phyloP scores from a whole-genome alignment of 208 protist genomes.

The Trypanosoma mega region DNA sequence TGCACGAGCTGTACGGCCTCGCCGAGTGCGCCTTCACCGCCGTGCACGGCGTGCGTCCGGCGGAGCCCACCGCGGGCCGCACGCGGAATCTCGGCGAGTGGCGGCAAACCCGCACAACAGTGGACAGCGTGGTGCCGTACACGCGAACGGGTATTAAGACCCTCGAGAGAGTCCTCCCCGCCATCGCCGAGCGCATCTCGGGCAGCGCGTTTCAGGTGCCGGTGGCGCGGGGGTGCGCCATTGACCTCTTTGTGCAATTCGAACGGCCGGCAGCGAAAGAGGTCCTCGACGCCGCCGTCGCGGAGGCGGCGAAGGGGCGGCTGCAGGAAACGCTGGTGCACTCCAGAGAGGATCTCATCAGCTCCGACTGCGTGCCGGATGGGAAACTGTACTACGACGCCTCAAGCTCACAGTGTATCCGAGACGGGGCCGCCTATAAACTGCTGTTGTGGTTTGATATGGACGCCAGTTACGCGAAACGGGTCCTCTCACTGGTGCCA shows the following conservation, averaged over 20 bases:
- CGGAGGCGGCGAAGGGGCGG: slow-evolving; percentile 39
- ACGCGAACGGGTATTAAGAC: slow-evolving; percentile 97
- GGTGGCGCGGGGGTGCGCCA: slow-evolving; percentile 95
- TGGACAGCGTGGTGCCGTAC: slow-evolving; percentile 98
- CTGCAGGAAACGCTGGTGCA: slow-evolving; percentile 78
- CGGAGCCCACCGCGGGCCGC: slow-evolving; percentile 95
- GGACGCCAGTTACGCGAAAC: slow-evolving; percentile 32
- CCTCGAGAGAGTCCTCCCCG: slow-evolving; percentile 91
- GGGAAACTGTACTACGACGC: slow-evolving; percentile 42
- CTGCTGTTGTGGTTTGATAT: slow-evolving; percentile 62
- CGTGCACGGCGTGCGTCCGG: slow-evolving; percentile 96
- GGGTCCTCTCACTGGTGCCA: slow-evolving; percentile 22
- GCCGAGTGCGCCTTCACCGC: slow-evolving; percentile 97
- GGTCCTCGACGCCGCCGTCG: slow-evolving; percentile 90
- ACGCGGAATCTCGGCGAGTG: slow-evolving; percentile 93
- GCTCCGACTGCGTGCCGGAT: slow-evolving; percentile 37
- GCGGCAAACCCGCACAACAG: slow-evolving; percentile 91
- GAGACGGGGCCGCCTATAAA: slow-evolving; percentile 35
- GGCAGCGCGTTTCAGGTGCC: slow-evolving; percentile 98
- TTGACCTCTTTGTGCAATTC: slow-evolving; percentile 94
- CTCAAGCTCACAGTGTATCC: slow-evolving; percentile 24
- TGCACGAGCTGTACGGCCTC: slow-evolving; percentile 95
- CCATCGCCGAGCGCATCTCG: slow-evolving; percentile 53
- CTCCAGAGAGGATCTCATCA: slow-evolving; percentile 33
- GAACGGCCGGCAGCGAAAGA: slow-evolving; percentile 90